phyloP scores from a whole-genome alignment of 768 basidiomycete genomes.

The Rhodotorula kratochvilovae region DNA sequence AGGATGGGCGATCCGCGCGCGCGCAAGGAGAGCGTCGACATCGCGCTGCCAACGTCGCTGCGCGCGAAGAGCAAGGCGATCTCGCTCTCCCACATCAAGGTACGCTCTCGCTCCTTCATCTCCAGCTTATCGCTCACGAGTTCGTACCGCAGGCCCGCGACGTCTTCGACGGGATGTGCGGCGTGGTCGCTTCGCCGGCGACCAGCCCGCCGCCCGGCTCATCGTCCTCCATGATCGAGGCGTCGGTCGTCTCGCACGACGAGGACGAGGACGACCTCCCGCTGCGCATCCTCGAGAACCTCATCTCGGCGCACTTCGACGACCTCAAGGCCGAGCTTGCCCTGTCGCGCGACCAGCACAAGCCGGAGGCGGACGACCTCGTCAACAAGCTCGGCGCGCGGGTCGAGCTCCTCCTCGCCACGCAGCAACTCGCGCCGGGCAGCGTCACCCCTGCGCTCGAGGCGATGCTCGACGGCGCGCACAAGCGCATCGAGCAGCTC shows the following conservation, averaged over 20 bases:
- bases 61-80: constrained; percentile 13
- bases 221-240: neutral
- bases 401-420: neutral
- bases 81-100: neutral
- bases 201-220: neutral
- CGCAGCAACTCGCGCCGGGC: neutral
- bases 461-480: neutral
- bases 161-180: constrained; percentile 4
- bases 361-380: neutral
- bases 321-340: constrained; percentile 9
- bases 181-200: neutral
- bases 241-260: too few species aligned
- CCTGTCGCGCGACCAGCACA: neutral
- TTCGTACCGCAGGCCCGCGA: neutral
- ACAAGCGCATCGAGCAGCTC: neutral
- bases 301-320: constrained; percentile 26
- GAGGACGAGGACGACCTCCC: constrained; percentile 25
- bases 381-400: constrained; percentile 5
- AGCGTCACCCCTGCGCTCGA: too few species aligned
- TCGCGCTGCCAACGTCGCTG: neutral
- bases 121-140: too few species aligned
- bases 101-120: neutral
- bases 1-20: constrained; percentile 18
- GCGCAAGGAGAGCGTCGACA: constrained; percentile 17
- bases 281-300: constrained; percentile 21